Evolutionary conservation across 2,329 filamentous ascomycete genomes (phyloP).

Genomic region (Ustilaginoidea virens): DNA sequence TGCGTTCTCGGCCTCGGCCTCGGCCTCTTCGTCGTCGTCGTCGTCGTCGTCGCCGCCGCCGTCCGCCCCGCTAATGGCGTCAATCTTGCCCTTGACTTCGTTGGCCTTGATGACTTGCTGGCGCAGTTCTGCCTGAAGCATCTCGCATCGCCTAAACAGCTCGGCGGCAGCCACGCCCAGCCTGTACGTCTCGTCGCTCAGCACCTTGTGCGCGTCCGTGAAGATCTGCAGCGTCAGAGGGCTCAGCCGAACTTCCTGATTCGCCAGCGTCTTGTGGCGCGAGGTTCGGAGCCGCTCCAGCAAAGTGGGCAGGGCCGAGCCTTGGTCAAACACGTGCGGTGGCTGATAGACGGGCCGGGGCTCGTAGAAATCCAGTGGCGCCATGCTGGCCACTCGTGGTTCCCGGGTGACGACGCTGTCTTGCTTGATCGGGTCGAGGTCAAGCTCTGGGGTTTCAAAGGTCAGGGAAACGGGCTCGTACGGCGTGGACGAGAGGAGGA

Average conservation of each 20-base stretch:
- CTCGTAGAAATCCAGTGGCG: constrained; percentile 37
- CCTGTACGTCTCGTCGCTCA: constrained; percentile 53
- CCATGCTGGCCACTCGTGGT: constrained; percentile 25
- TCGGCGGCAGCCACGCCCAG: constrained; percentile 57
- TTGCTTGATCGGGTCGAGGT: constrained; percentile 25
- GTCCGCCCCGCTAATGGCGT: constrained; percentile 37
- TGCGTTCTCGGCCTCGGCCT: constrained; percentile 35
- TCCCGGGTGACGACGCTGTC: constrained; percentile 29
- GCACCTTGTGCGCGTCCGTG: constrained; percentile 55
- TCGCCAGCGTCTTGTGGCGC: constrained; percentile 43
- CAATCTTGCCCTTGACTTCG: constrained; percentile 49
- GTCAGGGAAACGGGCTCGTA: constrained; percentile 41
- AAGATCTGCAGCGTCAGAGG: constrained; percentile 57
- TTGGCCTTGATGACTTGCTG: constrained; percentile 52
- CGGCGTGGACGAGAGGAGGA: constrained; percentile 42
- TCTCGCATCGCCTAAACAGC: constrained; percentile 55
- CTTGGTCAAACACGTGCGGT: constrained; percentile 41
- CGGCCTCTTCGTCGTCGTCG: constrained; percentile 32
- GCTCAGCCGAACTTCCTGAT: constrained; percentile 54
- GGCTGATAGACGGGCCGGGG: constrained; percentile 53
- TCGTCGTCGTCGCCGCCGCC: constrained; percentile 36
- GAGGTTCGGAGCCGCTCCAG: constrained; percentile 42
- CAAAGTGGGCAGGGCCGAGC: constrained; percentile 38
- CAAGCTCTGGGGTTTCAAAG: constrained; percentile 42
- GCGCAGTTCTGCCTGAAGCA: constrained; percentile 50